Evolutionary conservation across 345 rosid genomes (phyloP).

Genomic region (Citropsis articulata): DNA sequence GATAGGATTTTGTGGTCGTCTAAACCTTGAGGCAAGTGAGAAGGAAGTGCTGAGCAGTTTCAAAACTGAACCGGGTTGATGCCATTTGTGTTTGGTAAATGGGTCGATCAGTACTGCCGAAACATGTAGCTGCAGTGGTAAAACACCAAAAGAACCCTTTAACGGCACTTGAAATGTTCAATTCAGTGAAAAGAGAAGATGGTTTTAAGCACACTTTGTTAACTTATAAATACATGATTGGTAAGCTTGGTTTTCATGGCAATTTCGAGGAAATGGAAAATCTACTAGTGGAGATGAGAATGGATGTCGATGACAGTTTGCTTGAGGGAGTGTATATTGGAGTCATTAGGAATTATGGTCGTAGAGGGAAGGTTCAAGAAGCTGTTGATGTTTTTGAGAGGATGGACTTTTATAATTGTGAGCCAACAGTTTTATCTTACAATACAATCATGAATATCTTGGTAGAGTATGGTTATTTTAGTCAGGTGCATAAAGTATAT

Average conservation of each 20-base stretch:
- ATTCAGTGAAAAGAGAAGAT: conserved; percentile 60
- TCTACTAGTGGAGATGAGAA: conserved; percentile 50
- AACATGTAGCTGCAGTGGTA: conserved; percentile 73
- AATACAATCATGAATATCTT: conserved; percentile 82
- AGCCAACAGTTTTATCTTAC: conserved; percentile 64
- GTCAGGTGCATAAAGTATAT: conserved; percentile 84
- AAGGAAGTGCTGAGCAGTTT: conserved; percentile 7
- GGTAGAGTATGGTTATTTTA: conserved; percentile 61
- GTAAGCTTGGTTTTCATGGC: conserved; percentile 75
- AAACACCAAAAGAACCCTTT: conserved; percentile 67
- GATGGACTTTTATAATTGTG: conserved; percentile 81
- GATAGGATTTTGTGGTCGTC: conserved; percentile 5
- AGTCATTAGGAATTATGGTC: conserved; percentile 69
- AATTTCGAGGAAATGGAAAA: conserved; percentile 77
- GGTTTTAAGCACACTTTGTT: conserved; percentile 67
- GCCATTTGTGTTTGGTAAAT: conserved; percentile 29
- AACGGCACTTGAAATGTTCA: conserved; percentile 73
- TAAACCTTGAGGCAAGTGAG: conserved; percentile 8
- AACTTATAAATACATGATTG: conserved; percentile 68
- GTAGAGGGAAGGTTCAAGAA: conserved; percentile 75
- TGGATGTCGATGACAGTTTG: conserved; percentile 42
- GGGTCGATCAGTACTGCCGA: conserved; percentile 64
- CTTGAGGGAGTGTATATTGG: conserved; percentile 78
- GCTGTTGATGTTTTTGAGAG: conserved; percentile 88
- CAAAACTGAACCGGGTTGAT: conserved; percentile 4